Base-by-base conservation (phyloP, 345 rosid species). In the Dipteronia dyeriana region DNA sequence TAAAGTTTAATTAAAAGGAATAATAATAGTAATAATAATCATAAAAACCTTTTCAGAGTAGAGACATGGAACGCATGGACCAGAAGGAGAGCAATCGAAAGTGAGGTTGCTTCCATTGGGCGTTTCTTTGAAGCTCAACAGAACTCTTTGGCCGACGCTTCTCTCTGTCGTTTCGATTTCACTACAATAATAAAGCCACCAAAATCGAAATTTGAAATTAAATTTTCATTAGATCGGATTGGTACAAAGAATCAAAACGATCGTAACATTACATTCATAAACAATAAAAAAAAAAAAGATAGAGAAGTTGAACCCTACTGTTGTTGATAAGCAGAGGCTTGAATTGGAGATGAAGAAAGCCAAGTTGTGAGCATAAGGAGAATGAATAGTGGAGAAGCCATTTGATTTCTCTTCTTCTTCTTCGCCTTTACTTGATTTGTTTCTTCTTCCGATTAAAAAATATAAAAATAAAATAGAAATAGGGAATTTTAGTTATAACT, bases 31-130 rank as follows among this genome's bases (percentile, higher is more conserved):
- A 26, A 23, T 16, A 20, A 26, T 2, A 11, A 19, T 39, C 34
- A 17, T 2, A 38, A 49, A 3, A 7, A 92, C 98, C 97, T 93
- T 95, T 80, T 93, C 97, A 14, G 94, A 91, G 86, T 90, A 90
- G 47, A 76, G 82, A 85, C 99, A 95, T 8, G 90, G 85, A 76
- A 92, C 91, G 78, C 98, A 95, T 71, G 98, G 92, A 63, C 98
- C 98, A n/a, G 97, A 91, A 80, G 88, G 97, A 79, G 97, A 88
- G 86, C 99, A 95, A 12, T 88, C 91, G 80, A 87, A 93, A 76
- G 97, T 88, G 13, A 80, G 47, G 63, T 95, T 95, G 57, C 85
- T 84, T 79, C 96, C 99, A 57, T 75, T 54, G 1, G 90, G 86
- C 47, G 82, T 87, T 80, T 93, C 98, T 85, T 84, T 93, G 82